Conservation (phyloP, 2,329 filamentous ascomycete species). For the Fusarium miscanthi region DNA sequence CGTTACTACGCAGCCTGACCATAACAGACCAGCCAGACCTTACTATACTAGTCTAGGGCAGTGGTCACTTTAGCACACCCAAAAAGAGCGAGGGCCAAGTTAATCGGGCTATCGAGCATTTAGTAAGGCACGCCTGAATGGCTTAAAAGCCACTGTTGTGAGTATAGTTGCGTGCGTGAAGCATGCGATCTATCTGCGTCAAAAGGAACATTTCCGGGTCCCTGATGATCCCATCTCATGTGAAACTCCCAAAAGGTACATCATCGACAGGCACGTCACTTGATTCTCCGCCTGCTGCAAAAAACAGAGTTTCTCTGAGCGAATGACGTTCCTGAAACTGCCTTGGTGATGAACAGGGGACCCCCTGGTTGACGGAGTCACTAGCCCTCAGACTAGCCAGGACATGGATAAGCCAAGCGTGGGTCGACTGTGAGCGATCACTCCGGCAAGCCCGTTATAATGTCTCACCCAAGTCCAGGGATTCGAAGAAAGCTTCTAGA, state of each 20-base stretch:
- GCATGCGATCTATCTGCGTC: neutral
- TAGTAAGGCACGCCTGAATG: conserved; percentile 23
- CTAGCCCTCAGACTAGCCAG: conserved; percentile 41
- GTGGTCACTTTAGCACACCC: conserved; percentile 3
- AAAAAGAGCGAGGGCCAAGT: conserved; percentile 1
- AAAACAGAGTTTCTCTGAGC: conserved; percentile 16
- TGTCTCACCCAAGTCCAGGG: conserved; percentile 43
- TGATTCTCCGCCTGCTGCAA: conserved; percentile 8
- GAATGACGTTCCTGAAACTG: conserved; percentile 48
- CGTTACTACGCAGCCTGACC: conserved; percentile 13
- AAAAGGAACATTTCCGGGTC: neutral
- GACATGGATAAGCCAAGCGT: conserved; percentile 35
- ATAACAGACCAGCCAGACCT: neutral
- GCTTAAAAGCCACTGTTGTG: conserved; percentile 15
- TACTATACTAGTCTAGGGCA: neutral
- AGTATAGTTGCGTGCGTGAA: neutral
- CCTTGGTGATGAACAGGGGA: conserved; percentile 35
- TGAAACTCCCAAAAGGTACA: conserved; percentile 13
- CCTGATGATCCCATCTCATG: conserved; percentile 20
- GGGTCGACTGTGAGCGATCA: conserved; percentile 42
- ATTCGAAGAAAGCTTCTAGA: conserved; percentile 50
- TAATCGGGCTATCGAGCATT: conserved; percentile 24
- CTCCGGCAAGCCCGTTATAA: conserved; percentile 48
- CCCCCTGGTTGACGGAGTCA: conserved; percentile 27
- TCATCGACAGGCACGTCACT: conserved; percentile 32